Evolutionary conservation across 352 stramenopile species (phyloP), one percentile per base, ranked within the genome.

Genomic region (Achlya hypogyna): DNA sequence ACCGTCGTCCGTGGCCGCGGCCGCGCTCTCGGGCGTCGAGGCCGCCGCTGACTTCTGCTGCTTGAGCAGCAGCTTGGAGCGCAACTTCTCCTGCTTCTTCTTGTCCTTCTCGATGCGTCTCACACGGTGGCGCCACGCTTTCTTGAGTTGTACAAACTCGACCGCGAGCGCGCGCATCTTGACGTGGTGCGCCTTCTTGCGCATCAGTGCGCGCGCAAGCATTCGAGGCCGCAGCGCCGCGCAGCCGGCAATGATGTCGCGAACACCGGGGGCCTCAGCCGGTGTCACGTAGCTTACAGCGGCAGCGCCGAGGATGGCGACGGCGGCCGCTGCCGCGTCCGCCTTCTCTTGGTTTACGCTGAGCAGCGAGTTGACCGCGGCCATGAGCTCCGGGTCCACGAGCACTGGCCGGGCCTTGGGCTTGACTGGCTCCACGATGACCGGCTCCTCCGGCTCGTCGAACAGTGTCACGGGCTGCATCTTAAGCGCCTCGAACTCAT

Each of bases 101-200:
- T 84, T 79, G 56, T 91, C 86, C 63, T 95, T 95, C 64, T 95
- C 86, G 53, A 95, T 77, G 62, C 80, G 88, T 66, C 93, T 95
- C 31, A 95, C 83, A 25, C 83, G 81, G n/a, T 78, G 43, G 60
- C 91, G 90, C 86, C 86, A 95, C 20, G 74, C 64, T 59, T 88
- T 89, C 49, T 93, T 90, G 43, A 93, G 62, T 16, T 92, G 80
- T 5, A 93, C 68, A 43, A 91, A 95, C 27, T 95, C 86, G 20
- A 80, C 74, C 5, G 86, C 84, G 5, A 93, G 73, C 32, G 75
- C 80, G 28, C 87, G 87, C 56, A 91, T 68, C 34, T 85, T 75
- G 25, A 89, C 79, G 63, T 90, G 69, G n/a, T 83, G 81, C 52
- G 72, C 35, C 40, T 77, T 76, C 70, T 95, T 93, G 20, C 84